Conservation (phyloP, 2,329 filamentous ascomycete genomes). For the Talaromyces amestolkiae region DNA sequence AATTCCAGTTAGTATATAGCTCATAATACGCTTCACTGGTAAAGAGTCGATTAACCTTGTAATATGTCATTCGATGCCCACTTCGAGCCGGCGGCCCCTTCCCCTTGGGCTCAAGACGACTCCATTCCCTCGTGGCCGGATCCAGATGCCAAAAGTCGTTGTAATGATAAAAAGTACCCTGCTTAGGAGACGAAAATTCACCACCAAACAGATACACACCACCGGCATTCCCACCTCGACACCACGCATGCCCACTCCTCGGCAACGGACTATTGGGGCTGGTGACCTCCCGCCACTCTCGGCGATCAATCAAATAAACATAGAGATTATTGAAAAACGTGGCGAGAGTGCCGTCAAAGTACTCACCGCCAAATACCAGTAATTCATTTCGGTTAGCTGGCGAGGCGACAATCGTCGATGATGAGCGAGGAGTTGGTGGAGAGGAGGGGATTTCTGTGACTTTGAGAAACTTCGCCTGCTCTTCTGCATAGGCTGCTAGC, state of each 20-base stretch:
- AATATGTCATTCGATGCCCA: constrained; percentile 94
- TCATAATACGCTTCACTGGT: too few species aligned
- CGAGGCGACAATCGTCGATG: constrained; percentile 77
- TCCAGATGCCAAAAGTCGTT: constrained; percentile 97
- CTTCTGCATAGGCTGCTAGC: constrained; percentile 85
- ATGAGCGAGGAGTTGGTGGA: constrained; percentile 75
- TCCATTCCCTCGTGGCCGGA: constrained; percentile 82
- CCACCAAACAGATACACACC: constrained; percentile 88
- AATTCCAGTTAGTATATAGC: neutral
- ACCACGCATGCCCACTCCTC: constrained; percentile 91
- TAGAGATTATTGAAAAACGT: constrained; percentile 66
- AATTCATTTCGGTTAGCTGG: constrained; percentile 84
- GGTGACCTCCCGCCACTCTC: constrained; percentile 88
- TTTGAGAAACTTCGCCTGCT: constrained; percentile 91
- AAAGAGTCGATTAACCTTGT: constrained; percentile 55
- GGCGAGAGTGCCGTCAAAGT: constrained; percentile 87
- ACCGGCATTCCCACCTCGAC: constrained; percentile 78
- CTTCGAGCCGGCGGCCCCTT: constrained; percentile 80
- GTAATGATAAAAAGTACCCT: constrained; percentile 98
- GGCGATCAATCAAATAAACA: constrained; percentile 72
- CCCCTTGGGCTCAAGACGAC: constrained; percentile 71
- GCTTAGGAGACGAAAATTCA: constrained; percentile 85
- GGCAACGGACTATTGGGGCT: constrained; percentile 89
- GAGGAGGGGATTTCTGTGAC: constrained; percentile 75
- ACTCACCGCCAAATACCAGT: constrained; percentile 91